Evolutionary conservation across 495 filamentous ascomycete species (phyloP).

Genomic region (Cercophora samala): DNA sequence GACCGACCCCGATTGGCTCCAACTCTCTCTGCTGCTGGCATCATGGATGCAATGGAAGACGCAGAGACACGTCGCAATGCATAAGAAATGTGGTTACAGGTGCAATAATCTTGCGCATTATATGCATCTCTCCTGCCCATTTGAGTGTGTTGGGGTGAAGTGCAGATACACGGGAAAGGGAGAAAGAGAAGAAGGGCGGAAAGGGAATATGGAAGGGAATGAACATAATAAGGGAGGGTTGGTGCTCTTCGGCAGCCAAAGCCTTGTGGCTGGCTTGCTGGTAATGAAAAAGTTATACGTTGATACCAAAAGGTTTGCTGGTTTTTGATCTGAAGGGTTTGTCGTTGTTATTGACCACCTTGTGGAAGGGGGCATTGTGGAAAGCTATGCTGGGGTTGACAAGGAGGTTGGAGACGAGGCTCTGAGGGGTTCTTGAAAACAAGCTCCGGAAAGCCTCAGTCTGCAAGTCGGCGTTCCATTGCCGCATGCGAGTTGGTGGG

Average conservation of each 20-base stretch:
- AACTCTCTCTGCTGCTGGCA: neutral
- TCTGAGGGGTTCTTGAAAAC: neutral
- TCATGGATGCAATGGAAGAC: neutral
- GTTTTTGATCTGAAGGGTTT: neutral
- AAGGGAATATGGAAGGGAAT: neutral
- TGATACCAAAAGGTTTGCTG: neutral
- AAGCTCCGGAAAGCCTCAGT: neutral
- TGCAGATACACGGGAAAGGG: neutral
- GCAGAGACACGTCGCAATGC: slow-evolving; percentile 8
- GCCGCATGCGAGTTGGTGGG: neutral
- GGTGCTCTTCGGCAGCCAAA: neutral
- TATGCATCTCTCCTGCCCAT: neutral
- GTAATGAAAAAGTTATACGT: neutral
- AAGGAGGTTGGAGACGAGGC: neutral
- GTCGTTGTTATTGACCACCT: no score
- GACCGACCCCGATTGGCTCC: neutral
- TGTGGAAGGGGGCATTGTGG: no score
- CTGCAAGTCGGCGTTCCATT: neutral
- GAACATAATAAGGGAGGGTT: neutral
- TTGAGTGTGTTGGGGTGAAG: neutral
- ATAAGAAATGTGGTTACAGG: neutral
- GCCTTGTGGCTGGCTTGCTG: no score
- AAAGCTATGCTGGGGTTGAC: neutral
- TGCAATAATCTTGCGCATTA: neutral
- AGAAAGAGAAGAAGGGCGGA: neutral